These are phyloP conservation scores for Striga asiatica DNA, from an alignment of 257 asterid species.

Conservation along the genomic window DNA sequence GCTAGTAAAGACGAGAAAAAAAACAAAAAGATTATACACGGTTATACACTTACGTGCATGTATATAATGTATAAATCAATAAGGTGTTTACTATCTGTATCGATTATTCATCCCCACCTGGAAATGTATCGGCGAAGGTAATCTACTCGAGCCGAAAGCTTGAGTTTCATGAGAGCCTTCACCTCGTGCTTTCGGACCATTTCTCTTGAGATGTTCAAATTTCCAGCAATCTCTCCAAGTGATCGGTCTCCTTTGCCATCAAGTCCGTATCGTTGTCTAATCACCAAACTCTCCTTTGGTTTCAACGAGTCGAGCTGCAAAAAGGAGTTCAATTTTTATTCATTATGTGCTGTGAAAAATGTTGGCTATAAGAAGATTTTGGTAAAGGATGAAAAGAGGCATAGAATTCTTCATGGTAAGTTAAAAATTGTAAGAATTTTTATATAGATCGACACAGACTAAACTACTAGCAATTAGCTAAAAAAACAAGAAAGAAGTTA, in stretches of 20 bases:
- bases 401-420: background rate
- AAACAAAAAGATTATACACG: no score
- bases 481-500: no score
- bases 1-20: no score
- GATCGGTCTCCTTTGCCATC: conserved; percentile 91
- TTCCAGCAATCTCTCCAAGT: conserved; percentile 91
- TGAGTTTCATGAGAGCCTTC: conserved; percentile 96
- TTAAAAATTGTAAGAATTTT: no score
- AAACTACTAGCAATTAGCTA: no score
- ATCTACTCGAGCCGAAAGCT: conserved; percentile 83
- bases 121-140: conserved; percentile 62
- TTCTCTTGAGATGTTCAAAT: conserved; percentile 81
- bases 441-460: no score
- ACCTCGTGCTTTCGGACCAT: conserved; percentile 93
- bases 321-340: conserved; percentile 1
- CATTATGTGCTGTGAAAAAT: background rate
- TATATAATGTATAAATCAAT: no score
- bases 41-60: no score
- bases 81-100: no score
- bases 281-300: conserved; percentile 93
- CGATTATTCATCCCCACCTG: no score
- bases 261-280: conserved; percentile 90
- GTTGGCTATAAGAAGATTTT: background rate
- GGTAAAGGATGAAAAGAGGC: background rate
- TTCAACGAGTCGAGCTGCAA: conserved; percentile 88